Conservation (phyloP, 1,139 yeast genomes). For the Yamadazyma trypodendri region DNA sequence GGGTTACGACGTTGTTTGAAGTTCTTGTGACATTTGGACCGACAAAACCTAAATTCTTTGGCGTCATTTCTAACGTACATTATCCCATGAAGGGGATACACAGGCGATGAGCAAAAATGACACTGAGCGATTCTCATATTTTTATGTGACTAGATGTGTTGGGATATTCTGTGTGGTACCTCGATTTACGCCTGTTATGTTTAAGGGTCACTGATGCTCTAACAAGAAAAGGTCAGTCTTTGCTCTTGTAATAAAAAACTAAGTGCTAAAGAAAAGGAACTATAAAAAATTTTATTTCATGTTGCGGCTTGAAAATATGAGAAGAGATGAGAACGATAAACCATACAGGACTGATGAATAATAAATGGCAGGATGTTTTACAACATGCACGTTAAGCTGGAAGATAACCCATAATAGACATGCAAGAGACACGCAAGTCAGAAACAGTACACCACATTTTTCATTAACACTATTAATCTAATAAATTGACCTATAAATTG, state of each 20-base stretch:
- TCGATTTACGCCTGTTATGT: neutral
- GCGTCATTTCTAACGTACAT: conserved; percentile 98
- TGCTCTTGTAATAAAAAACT: too few relatives aligned
- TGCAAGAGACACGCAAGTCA: too few relatives aligned
- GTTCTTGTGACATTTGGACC: conserved; percentile 96
- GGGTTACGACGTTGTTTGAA: conserved; percentile 99
- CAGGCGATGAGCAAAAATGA: conserved; percentile 97
- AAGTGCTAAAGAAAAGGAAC: neutral
- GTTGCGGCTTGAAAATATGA: conserved; percentile 2
- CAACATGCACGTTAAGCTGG: neutral
- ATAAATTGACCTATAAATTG: conserved; percentile 17
- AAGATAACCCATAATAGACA: too few relatives aligned
- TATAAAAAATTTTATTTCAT: conserved; percentile 1
- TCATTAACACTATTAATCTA: too few relatives aligned
- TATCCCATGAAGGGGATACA: conserved; percentile 96
- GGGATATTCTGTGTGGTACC: neutral
- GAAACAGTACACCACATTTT: too few relatives aligned
- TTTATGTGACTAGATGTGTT: neutral
- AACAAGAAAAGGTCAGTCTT: too few relatives aligned
- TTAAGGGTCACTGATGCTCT: neutral
- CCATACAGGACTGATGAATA: neutral
- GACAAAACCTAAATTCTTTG: conserved; percentile 94
- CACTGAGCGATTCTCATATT: conserved; percentile 87
- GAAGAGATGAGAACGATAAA: neutral
- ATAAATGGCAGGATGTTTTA: too few relatives aligned